Conservation (phyloP, 2,329 filamentous ascomycete genomes). For the Sporothrix pseudoabietina region DNA sequence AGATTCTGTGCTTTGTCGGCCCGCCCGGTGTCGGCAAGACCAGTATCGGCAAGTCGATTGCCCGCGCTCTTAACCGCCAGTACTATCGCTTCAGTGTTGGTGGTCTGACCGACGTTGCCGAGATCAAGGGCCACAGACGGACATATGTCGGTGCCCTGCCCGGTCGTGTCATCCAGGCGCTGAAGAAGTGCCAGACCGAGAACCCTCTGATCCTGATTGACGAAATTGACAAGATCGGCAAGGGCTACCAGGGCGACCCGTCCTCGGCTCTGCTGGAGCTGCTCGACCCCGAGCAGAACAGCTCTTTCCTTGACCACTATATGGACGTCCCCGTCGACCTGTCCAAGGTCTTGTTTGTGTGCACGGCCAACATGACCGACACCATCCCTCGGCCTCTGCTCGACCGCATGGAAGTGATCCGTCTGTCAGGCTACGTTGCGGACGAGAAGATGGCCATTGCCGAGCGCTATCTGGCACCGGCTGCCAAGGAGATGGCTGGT, state of each 20-base stretch:
- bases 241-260: conserved; percentile 94
- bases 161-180: conserved; percentile 93
- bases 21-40: conserved; percentile 98
- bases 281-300: conserved; percentile 96
- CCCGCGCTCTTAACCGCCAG: conserved; percentile 87
- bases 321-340: conserved; percentile 97
- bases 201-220: conserved; percentile 96
- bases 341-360: conserved; percentile 97
- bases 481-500: conserved; percentile 91
- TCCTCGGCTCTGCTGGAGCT: conserved; percentile 91
- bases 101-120: conserved; percentile 93
- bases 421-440: conserved; percentile 92
- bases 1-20: conserved; percentile 96
- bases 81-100: conserved; percentile 99
- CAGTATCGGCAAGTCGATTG: conserved; percentile 97
- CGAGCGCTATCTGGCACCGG: conserved; percentile 85
- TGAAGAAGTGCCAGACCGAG: conserved; percentile 99
- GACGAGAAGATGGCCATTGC: conserved; percentile 99
- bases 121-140: conserved; percentile 95
- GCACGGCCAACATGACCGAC: conserved; percentile 98
- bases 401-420: conserved; percentile 97
- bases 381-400: conserved; percentile 92
- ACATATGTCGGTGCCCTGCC: conserved; percentile 96
- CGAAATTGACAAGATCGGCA: conserved; percentile 96
- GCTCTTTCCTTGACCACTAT: conserved; percentile 96